A percentile compares a stretch with the other conserved stretches of the same genome.
Conservation (phyloP, 2,329 filamentous ascomycete species). For the Penicillium sp. region DNA sequence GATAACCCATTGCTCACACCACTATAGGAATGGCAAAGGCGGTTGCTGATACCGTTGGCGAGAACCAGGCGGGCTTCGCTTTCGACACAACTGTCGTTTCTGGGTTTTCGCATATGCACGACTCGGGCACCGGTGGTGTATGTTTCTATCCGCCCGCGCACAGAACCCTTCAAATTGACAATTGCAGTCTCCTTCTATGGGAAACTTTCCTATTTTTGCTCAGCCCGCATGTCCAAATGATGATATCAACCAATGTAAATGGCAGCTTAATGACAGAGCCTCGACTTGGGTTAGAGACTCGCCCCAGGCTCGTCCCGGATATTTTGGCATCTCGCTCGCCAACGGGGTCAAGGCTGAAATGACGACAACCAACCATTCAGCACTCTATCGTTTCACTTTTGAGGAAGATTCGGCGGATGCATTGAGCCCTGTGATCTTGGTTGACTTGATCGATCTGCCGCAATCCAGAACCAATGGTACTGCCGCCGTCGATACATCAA, state of each 20-base stretch:
- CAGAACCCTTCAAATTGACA: not conserved
- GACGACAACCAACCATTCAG: slow-evolving; percentile 68
- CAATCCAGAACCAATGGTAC: slow-evolving; percentile 63
- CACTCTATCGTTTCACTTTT: slow-evolving; percentile 70
- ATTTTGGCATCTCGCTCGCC: slow-evolving; percentile 65
- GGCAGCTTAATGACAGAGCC: slow-evolving; percentile 58
- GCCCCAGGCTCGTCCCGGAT: slow-evolving; percentile 65
- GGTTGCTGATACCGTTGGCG: slow-evolving; percentile 57
- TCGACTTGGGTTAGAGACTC: slow-evolving; percentile 54
- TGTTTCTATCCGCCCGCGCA: not conserved
- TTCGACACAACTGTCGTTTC: slow-evolving; percentile 55
- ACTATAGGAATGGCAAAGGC: slow-evolving; percentile 57
- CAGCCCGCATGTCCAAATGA: slow-evolving; percentile 65
- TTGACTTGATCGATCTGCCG: slow-evolving; percentile 68
- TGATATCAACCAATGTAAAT: slow-evolving; percentile 65
- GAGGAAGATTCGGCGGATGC: slow-evolving; percentile 29
- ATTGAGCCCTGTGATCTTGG: slow-evolving; percentile 63
- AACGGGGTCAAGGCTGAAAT: slow-evolving; percentile 67
- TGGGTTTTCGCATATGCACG: slow-evolving; percentile 59
- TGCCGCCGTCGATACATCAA: slow-evolving; percentile 58
- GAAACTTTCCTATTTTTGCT: slow-evolving; percentile 74
- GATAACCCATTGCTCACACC: not conserved
- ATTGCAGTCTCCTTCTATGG: slow-evolving; percentile 62
- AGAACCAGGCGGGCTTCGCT: slow-evolving; percentile 62
- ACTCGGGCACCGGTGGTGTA: slow-evolving; percentile 56